Conservation (phyloP, 768 basidiomycete genomes). For the Leccinum imitatum region DNA sequence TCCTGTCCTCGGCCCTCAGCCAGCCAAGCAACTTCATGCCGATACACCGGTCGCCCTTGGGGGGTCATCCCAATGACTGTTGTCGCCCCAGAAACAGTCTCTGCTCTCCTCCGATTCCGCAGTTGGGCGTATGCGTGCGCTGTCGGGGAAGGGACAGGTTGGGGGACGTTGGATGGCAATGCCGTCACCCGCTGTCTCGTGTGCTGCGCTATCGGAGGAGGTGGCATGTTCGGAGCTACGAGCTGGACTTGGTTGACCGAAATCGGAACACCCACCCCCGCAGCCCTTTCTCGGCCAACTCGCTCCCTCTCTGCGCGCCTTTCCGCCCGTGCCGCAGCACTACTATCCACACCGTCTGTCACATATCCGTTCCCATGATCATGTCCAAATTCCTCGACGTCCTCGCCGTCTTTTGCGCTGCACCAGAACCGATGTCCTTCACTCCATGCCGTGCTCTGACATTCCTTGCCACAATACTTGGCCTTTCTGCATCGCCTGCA, state of each 20-base stretch:
- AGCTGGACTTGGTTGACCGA: constrained; percentile 15
- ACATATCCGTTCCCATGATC: constrained; percentile 22
- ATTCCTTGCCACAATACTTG: constrained; percentile 98
- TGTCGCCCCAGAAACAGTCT: constrained; percentile 34
- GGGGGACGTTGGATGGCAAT: constrained; percentile 28
- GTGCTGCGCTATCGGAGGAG: constrained; percentile 13
- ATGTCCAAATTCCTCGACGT: constrained; percentile 34
- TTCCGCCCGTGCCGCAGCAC: constrained; percentile 28
- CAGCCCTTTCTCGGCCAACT: constrained; percentile 26
- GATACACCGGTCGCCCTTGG: constrained; percentile 30
- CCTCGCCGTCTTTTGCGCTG: constrained; percentile 59
- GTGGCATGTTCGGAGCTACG: constrained; percentile 13
- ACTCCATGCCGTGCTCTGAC: constrained; percentile 94
- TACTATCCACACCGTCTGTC: constrained; percentile 14
- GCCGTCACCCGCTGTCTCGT: constrained; percentile 30
- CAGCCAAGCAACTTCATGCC: constrained; percentile 30
- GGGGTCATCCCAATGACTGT: constrained; percentile 27
- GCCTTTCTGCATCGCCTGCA: constrained; percentile 95
- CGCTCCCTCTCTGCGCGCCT: constrained; percentile 40
- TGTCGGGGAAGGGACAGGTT: constrained; percentile 22
- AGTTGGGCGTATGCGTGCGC: constrained; percentile 18
- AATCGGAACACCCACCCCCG: constrained; percentile 12
- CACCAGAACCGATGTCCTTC: constrained; percentile 98
- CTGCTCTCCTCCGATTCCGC: constrained; percentile 33
- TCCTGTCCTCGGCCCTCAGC: constrained; percentile 22